Base-by-base conservation (phyloP, 2,329 filamentous ascomycete genomes). In the Lomentospora prolificans region DNA sequence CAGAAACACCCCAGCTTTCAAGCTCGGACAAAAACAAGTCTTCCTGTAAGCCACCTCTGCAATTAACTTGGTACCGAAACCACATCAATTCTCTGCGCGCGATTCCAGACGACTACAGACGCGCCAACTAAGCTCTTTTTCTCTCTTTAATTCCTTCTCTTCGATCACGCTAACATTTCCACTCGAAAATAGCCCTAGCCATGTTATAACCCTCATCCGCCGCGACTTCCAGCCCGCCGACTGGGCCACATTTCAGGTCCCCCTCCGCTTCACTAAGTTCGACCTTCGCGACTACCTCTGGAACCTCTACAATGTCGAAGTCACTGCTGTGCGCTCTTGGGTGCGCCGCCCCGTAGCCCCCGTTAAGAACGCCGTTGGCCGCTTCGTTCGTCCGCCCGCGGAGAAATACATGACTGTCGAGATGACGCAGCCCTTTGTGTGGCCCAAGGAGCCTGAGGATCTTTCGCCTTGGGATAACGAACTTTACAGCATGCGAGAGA, bases 341-440 rank as follows among this genome's bases (percentile, higher is more conserved):
- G 59, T 60, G 5, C 53, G 58, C 48, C 54, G 54, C 28, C 55
- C 55, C 6, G 52, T 50, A 67, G 81, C 68, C 58, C 70, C 72
- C 14, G 78, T 79, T 57, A 80, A 81, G 33, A 79, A 79, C 57
- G 80, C 70, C 62, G 68, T 68, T 66, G 66, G 66, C 69, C 58
- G 60, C 64, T 75, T 70, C 64, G 77, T 79, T 58, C 82, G 92
- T 24, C 87, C 88, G 25, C 77, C 80, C 60, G 75, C 84, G 52
- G 79, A 85, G 65, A 99, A 99, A 80, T 87, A 85, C 70, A 99
- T 99, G 94, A 95, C 87, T 44, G 89, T 95, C 48, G 89, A 96
- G 76, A 81, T 99, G 74, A 82, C 79, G 59, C 75, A 85, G 74
- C 89, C 91, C 3, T 99, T 99, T 74, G 83, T 88, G 57, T 97